phyloP scores from a whole-genome alignment of 2,329 filamentous ascomycete genomes.

The Albophoma yamanashiensis region DNA sequence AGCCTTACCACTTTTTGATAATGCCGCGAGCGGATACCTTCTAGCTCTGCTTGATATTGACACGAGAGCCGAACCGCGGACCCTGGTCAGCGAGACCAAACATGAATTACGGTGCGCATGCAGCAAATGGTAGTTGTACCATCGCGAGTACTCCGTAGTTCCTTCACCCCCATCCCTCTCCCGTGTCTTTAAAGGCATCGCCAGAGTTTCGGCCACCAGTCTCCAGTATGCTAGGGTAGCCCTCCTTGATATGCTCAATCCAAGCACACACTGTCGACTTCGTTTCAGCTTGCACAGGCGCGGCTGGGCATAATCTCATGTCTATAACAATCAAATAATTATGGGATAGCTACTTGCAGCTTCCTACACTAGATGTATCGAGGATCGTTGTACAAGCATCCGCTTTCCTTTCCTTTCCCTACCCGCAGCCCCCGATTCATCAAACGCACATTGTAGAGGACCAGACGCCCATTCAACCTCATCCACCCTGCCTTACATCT shows the following conservation, averaged over 20 bases:
- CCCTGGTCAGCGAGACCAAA: background rate
- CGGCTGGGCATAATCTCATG: constrained; percentile 8
- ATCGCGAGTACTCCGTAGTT: too few relatives aligned
- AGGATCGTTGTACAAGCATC: constrained; percentile 24
- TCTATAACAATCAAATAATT: constrained; percentile 22
- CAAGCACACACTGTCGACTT: background rate
- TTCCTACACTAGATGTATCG: constrained; percentile 24
- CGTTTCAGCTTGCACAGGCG: background rate
- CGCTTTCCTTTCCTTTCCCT: constrained; percentile 15
- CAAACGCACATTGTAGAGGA: constrained; percentile 20
- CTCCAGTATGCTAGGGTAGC: background rate
- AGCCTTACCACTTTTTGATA: background rate
- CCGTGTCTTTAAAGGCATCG: background rate
- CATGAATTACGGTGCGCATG: background rate
- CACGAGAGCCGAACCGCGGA: too few relatives aligned
- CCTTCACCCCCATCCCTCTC: too few relatives aligned
- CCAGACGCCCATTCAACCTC: constrained; percentile 13
- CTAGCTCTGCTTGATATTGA: background rate
- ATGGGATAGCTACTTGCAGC: constrained; percentile 19
- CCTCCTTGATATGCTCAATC: background rate
- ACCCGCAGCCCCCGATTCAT: constrained; percentile 18
- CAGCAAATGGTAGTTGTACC: background rate
- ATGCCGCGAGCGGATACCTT: too few relatives aligned
- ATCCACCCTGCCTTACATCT: constrained; percentile 41
- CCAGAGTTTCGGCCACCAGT: background rate